Base-by-base conservation (phyloP, 495 filamentous ascomycete species). In the Aspergillus sclerotioniger region DNA sequence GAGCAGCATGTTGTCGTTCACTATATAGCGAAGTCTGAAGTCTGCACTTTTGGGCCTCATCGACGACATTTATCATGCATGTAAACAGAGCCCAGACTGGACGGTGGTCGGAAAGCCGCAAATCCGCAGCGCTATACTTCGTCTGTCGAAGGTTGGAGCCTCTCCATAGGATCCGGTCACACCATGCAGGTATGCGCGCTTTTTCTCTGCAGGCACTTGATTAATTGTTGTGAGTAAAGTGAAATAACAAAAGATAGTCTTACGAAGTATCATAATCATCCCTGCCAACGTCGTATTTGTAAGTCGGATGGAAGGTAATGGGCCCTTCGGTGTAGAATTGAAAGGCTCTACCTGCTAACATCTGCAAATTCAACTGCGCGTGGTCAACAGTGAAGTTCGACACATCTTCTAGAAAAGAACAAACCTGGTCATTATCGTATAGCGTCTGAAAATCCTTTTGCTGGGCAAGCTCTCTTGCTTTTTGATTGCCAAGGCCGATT, bases 161-260 rank as follows among this genome's bases (percentile, higher is more conserved):
- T 80, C 90, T 94, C 56, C 89, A 85, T 12, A 99, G 73, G 13
- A 99, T 83, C 35, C 94, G 88, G 71, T 99, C 94, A 65, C 91
- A 96, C 94, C 94, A 99, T 3, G 94, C 94, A 25, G 94, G 94
- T 58, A 98, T 97, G 29, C 94, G 86, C 29, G 83, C 82, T 75
- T 98, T 99, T 61, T 99, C 94, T 17, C 89, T 92, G 54, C 9
- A 29, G 21, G 29, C 0, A 9, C 9, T 64, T 51, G 60, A 57
- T 53, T 17, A 46, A 35, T 29, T 43, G 44, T 17, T 1, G n/a
- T 13, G 19, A 10, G 0, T 13, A 29, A 25, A 2, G 25, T 25
- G 8, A 57, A 17, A 57, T 43, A 8, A 13, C 6, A 37, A 48
- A 8, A 16, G 31, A n/a, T 50, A 3, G 9, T 75, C 86, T 79